Conservation (phyloP, 257 asterid species). For the Solanum infundibuliforme region DNA sequence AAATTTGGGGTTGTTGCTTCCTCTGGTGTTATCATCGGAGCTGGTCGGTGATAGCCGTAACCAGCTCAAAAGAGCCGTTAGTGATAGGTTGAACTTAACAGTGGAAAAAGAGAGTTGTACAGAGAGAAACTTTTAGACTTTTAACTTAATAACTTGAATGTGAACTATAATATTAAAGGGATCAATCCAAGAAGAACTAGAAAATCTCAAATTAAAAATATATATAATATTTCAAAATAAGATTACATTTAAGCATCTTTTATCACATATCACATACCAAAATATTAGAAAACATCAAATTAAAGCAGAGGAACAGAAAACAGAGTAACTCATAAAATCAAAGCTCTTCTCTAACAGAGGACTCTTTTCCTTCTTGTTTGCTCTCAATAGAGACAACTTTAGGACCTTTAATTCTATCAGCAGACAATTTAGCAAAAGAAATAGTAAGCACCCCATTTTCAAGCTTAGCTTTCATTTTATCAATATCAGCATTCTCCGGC, state of each 20-base stretch:
- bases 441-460: constrained; percentile 18
- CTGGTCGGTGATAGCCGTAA: no score
- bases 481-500: constrained; percentile 14
- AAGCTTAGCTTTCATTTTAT: constrained; percentile 8
- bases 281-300: no score
- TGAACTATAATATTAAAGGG: background rate
- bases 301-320: background rate
- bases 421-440: constrained; percentile 9
- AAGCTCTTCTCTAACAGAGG: constrained; percentile 1
- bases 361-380: background rate
- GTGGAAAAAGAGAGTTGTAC: no score
- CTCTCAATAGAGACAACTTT: constrained; percentile 5
- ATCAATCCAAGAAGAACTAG: no score
- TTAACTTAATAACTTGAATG: no score
- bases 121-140: no score
- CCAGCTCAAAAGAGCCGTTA: no score
- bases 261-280: background rate
- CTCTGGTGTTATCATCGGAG: no score
- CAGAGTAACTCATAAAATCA: background rate
- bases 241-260: background rate
- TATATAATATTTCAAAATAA: background rate
- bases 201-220: background rate
- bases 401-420: constrained; percentile 6
- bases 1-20: background rate
- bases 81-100: no score